Evolutionary conservation across 495 filamentous ascomycete species (phyloP).

Genomic region (Talaromyces ruber): DNA sequence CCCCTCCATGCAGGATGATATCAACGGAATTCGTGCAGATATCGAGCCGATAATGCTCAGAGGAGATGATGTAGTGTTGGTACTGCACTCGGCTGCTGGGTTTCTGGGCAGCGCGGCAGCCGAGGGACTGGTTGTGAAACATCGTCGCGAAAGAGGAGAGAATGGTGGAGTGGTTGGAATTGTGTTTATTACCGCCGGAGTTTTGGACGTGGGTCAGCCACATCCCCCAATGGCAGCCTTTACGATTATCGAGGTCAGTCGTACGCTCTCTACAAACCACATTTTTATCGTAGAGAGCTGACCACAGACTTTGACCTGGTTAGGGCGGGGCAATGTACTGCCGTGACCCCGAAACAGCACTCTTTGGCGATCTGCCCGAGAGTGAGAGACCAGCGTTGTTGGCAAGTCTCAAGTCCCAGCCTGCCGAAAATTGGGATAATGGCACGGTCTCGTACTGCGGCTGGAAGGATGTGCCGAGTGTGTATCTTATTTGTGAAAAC

Average conservation of each 20-base stretch:
- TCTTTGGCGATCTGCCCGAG: slow-evolving; percentile 13
- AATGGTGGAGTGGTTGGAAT: slow-evolving; percentile 16
- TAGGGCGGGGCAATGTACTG: not conserved
- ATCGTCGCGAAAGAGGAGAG: not conserved
- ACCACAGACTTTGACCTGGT: not conserved
- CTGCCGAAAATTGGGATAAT: slow-evolving; percentile 14
- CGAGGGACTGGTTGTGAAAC: slow-evolving; percentile 13
- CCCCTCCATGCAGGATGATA: slow-evolving; percentile 15
- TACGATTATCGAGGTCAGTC: slow-evolving; percentile 9
- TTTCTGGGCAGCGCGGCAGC: slow-evolving; percentile 25
- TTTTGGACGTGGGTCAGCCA: slow-evolving; percentile 11
- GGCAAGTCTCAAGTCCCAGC: slow-evolving; percentile 11
- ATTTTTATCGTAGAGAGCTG: not conserved
- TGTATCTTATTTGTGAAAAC: slow-evolving; percentile 21
- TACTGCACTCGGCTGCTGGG: slow-evolving; percentile 31
- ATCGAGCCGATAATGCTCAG: slow-evolving; percentile 10
- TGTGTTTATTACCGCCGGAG: slow-evolving; percentile 13
- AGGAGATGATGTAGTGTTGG: slow-evolving; percentile 24
- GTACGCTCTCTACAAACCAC: not conserved
- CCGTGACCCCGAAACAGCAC: not conserved
- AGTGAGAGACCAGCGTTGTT: slow-evolving; percentile 11
- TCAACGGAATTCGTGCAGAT: slow-evolving; percentile 11
- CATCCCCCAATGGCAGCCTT: slow-evolving; percentile 15
- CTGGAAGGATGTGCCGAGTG: slow-evolving; percentile 21
- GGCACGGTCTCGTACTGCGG: slow-evolving; percentile 12